A percentile compares a stretch with the other conserved stretches of the same genome.
These are phyloP conservation scores for Malus domestica DNA, from an alignment of 306 rosid species.

Conservation along the genomic window DNA sequence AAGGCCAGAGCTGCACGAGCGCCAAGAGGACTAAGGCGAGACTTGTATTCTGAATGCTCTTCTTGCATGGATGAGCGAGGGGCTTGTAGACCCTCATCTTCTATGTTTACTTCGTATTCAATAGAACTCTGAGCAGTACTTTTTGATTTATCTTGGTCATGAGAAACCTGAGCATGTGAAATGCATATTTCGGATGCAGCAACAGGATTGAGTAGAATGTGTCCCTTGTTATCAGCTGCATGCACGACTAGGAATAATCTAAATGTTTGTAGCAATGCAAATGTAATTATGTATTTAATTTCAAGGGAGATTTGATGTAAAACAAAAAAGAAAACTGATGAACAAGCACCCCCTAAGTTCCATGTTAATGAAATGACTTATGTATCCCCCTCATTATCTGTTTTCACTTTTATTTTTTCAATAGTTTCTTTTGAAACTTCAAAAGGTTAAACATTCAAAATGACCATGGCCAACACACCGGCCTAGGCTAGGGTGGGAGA, in stretches of 20 bases:
- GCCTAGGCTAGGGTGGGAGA: background rate
- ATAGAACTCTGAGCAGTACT: background rate
- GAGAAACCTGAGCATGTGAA: constrained; percentile 4
- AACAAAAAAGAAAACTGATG: background rate
- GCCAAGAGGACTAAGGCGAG: constrained; percentile 20
- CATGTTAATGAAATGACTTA: background rate
- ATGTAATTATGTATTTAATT: background rate
- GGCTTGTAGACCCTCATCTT: background rate
- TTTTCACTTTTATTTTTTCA: background rate
- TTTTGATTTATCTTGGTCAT: background rate
- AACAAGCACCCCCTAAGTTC: background rate
- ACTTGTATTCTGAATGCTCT: constrained; percentile 8
- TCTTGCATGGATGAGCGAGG: constrained; percentile 2
- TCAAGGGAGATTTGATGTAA: background rate
- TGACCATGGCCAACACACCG: background rate
- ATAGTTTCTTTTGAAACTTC: background rate
- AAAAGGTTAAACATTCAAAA: background rate
- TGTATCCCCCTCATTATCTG: background rate
- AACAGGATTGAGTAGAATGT: background rate
- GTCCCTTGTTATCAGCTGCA: constrained; percentile 14
- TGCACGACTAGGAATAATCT: background rate
- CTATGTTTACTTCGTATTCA: background rate
- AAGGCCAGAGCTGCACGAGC: constrained; percentile 20
- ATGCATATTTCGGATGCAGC: background rate
- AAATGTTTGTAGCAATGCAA: background rate